These are phyloP conservation scores for Metschnikowia henanensis DNA, from an alignment of 805 yeast genomes.

Conservation along the genomic window DNA sequence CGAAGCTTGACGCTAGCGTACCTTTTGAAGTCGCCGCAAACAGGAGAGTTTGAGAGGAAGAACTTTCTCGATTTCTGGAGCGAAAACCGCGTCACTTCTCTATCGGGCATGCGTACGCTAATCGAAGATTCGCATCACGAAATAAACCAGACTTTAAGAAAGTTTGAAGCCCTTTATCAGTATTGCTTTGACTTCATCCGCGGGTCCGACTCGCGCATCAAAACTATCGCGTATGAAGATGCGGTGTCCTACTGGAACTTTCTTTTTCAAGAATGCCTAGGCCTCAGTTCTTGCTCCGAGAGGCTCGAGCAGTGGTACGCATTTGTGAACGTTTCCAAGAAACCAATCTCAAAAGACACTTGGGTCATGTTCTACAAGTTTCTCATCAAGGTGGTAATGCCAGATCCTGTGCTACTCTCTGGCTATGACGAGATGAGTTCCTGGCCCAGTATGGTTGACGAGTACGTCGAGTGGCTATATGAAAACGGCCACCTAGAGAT, in stretches of 20 bases:
- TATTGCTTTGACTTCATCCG: conserved; percentile 69
- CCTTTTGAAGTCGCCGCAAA: conserved; percentile 61
- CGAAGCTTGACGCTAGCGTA: conserved; percentile 70
- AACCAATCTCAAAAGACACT: conserved; percentile 64
- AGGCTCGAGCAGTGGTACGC: conserved; percentile 56
- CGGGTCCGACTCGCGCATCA: conserved; percentile 51
- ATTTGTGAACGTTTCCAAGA: conserved; percentile 49
- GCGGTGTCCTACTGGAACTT: conserved; percentile 80
- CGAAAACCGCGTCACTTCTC: conserved; percentile 15
- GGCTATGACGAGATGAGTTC: conserved; percentile 78
- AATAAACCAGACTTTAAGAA: conserved; percentile 29
- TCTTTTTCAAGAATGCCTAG: conserved; percentile 39
- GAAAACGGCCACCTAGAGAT: conserved; percentile 23
- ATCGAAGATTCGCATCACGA: conserved; percentile 6
- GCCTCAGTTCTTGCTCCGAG: conserved; percentile 14
- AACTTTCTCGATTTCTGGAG: conserved; percentile 62
- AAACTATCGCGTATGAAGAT: conserved; percentile 54
- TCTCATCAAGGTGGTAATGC: conserved; percentile 44
- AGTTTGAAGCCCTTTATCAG: conserved; percentile 60
- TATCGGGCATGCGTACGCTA: conserved; percentile 46
- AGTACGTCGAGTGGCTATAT: conserved; percentile 62
- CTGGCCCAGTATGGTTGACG: conserved; percentile 92
- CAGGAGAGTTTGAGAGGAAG: conserved; percentile 57
- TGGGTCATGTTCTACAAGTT: conserved; percentile 86
- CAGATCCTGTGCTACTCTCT: conserved; percentile 50